Evolutionary conservation across 805 yeast species (phyloP).

Genomic region (Helenozyma rhizophorensis): DNA sequence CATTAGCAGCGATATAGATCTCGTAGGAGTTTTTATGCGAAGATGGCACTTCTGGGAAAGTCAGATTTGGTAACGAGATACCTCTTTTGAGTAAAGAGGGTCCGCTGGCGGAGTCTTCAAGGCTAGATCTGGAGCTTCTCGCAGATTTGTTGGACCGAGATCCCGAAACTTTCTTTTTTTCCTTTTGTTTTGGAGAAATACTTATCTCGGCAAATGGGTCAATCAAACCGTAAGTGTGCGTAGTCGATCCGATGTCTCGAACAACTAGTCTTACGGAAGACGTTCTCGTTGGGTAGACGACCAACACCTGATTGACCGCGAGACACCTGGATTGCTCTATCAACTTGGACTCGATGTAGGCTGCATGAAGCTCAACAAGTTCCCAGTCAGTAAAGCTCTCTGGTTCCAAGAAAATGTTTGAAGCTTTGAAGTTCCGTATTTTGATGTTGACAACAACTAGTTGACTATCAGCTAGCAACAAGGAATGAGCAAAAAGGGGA

Average conservation of each 20-base stretch:
- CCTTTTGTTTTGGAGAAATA: constrained; percentile 60
- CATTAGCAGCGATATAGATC: constrained; percentile 43
- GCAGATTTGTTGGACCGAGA: constrained; percentile 19
- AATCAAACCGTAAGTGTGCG: constrained; percentile 47
- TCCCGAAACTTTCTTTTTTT: constrained; percentile 16
- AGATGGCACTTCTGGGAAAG: constrained; percentile 21
- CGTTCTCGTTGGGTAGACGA: constrained; percentile 61
- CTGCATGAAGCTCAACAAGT: constrained; percentile 76
- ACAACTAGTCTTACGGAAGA: constrained; percentile 58
- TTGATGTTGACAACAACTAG: constrained; percentile 40
- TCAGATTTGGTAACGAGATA: constrained; percentile 50
- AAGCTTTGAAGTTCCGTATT: constrained; percentile 47
- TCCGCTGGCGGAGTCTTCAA: constrained; percentile 22
- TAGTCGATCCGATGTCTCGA: constrained; percentile 39
- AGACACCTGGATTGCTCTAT: constrained; percentile 80
- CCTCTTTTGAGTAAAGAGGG: constrained; percentile 48
- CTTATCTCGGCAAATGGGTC: constrained; percentile 65
- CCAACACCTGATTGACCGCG: constrained; percentile 49
- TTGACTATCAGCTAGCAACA: constrained; percentile 43
- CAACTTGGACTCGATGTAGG: constrained; percentile 65
- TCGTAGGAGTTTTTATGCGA: constrained; percentile 32
- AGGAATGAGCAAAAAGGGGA: constrained; percentile 54
- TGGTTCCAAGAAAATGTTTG: constrained; percentile 74
- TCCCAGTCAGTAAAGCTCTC: constrained; percentile 83
- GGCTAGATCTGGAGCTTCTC: constrained; percentile 4